Evolutionary conservation across 768 basidiomycete genomes (phyloP).

Genomic region (Mycena olivaceomarginata): DNA sequence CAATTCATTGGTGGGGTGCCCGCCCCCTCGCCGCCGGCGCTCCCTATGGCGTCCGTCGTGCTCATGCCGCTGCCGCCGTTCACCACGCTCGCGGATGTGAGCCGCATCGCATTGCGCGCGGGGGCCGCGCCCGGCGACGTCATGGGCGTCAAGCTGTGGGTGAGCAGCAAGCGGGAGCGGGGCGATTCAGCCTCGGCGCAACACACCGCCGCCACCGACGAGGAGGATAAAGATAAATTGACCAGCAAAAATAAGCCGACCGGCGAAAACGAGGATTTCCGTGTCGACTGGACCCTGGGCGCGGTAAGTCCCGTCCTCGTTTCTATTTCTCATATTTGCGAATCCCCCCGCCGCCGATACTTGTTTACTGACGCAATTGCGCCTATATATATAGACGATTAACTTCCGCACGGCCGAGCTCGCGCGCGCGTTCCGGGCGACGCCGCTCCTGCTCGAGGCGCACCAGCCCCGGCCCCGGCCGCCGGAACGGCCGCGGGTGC

Average conservation of each 20-base stretch:
- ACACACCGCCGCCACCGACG: not conserved
- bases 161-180: not conserved
- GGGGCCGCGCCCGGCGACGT: slow-evolving; percentile 20
- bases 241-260: too few species aligned
- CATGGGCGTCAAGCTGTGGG: not conserved
- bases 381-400: slow-evolving; percentile 2
- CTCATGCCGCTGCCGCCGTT: slow-evolving; percentile 23
- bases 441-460: slow-evolving; percentile 32
- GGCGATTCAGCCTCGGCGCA: not conserved
- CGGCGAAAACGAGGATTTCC: not conserved
- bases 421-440: not conserved
- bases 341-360: not conserved
- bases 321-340: not conserved
- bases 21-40: not conserved
- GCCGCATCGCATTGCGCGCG: slow-evolving; percentile 31
- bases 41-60: not conserved
- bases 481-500: too few species aligned
- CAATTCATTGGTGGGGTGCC: too few species aligned
- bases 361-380: not conserved
- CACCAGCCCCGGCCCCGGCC: not conserved
- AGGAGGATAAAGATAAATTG: too few species aligned
- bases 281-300: not conserved
- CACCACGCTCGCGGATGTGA: slow-evolving; percentile 22
- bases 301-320: not conserved
- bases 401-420: not conserved